These are phyloP conservation scores for Santalum album DNA, from an alignment of 164 flowering plant genomes.

Conservation along the genomic window DNA sequence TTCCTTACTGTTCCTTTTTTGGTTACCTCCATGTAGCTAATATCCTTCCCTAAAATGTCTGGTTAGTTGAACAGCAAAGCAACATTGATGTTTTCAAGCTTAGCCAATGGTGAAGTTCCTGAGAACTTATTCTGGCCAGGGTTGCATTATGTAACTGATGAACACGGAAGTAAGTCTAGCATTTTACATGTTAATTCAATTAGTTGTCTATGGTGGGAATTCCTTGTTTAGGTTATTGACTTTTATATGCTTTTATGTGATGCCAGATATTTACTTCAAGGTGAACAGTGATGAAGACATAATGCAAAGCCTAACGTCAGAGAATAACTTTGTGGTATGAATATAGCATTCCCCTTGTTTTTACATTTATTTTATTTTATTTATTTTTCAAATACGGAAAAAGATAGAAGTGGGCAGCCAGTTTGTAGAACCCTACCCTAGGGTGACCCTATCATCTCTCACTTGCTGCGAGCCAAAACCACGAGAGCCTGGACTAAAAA, in stretches of 20 bases:
- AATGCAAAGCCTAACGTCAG: slow-evolving; percentile 54
- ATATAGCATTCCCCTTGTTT: too few species aligned
- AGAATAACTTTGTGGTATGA: slow-evolving; percentile 70
- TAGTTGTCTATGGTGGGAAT: too few species aligned
- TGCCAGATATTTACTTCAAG: slow-evolving; percentile 76
- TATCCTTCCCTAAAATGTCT: slow-evolving; percentile 11
- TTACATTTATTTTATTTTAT: too few species aligned
- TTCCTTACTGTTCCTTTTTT: neutral
- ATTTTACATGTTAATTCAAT: too few species aligned
- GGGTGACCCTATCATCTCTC: too few species aligned
- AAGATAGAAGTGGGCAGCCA: too few species aligned
- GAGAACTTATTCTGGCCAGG: slow-evolving; percentile 84
- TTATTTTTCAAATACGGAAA: too few species aligned
- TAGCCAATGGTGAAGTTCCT: slow-evolving; percentile 48
- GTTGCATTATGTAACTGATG: slow-evolving; percentile 78
- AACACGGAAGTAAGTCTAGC: slow-evolving; percentile 76
- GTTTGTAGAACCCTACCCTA: too few species aligned
- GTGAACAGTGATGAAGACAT: slow-evolving; percentile 68
- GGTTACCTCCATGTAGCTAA: slow-evolving; percentile 5
- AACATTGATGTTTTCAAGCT: slow-evolving; percentile 64
- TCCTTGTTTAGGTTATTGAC: slow-evolving; percentile 2
- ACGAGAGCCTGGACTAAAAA: too few species aligned
- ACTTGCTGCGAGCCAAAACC: too few species aligned
- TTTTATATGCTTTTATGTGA: slow-evolving; percentile 16
- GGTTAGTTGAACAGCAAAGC: slow-evolving; percentile 79